Evolutionary conservation across 202 grass and related monocot genomes (phyloP).

Genomic region (Brachypodium distachyon): DNA sequence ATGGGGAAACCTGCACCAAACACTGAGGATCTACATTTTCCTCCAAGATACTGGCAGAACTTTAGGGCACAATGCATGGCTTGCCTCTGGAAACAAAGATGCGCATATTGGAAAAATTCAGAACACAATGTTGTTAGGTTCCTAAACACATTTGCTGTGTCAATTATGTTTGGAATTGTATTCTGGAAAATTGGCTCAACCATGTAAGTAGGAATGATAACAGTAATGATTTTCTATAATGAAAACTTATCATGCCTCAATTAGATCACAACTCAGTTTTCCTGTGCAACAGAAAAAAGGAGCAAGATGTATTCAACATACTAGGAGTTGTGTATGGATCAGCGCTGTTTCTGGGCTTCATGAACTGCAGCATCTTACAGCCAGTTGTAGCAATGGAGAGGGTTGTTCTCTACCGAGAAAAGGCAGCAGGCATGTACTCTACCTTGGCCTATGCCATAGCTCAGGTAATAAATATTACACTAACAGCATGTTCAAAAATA

Average conservation of each 20-base stretch:
- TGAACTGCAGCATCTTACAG: slow-evolving; percentile 68
- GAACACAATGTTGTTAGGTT: slow-evolving; percentile 82
- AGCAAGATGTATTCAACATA: slow-evolving; percentile 88
- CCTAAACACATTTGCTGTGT: slow-evolving; percentile 57
- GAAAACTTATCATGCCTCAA: background rate
- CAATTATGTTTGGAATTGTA: slow-evolving; percentile 69
- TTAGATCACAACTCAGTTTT: background rate
- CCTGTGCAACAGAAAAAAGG: slow-evolving; percentile 41
- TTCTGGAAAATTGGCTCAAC: slow-evolving; percentile 76
- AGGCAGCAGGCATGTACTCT: slow-evolving; percentile 68
- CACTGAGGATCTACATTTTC: slow-evolving; percentile 57
- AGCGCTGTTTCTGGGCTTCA: slow-evolving; percentile 80
- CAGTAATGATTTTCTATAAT: background rate
- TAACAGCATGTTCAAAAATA: background rate
- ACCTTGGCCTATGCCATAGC: slow-evolving; percentile 71
- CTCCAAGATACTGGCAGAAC: slow-evolving; percentile 50
- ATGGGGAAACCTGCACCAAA: slow-evolving; percentile 36
- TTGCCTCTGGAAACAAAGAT: slow-evolving; percentile 85
- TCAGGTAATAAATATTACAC: slow-evolving; percentile 43
- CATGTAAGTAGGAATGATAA: slow-evolving; percentile 46
- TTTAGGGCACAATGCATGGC: slow-evolving; percentile 46
- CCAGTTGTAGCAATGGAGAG: slow-evolving; percentile 76
- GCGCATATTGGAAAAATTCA: slow-evolving; percentile 92
- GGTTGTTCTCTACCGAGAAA: slow-evolving; percentile 68
- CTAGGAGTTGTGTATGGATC: slow-evolving; percentile 61